Percentiles rank a stretch among this genome's conserved stretches.
Evolutionary conservation across 1,139 yeast genomes (phyloP).

Genomic region (Yamadazyma pseudoaaseri): DNA sequence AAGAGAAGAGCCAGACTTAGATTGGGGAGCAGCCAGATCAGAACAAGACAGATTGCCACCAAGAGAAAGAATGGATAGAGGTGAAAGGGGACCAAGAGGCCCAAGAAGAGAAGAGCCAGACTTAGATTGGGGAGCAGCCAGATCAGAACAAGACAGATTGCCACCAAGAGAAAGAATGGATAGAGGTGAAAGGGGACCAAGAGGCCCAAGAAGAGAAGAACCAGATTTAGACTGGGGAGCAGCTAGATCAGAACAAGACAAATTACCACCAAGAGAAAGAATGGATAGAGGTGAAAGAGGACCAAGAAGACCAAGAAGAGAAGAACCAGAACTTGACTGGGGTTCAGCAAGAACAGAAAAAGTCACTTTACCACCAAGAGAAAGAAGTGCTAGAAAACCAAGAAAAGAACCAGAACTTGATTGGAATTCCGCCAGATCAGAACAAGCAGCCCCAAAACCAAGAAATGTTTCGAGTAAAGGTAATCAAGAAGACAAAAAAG

Average conservation of each 20-base stretch:
- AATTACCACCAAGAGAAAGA: conserved; percentile 42
- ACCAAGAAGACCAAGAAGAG: conserved; percentile 41
- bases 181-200: conserved; percentile 23
- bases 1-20: conserved; percentile 53
- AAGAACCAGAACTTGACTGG: conserved; percentile 60
- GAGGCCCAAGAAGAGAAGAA: conserved; percentile 43
- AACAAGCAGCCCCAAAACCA: conserved; percentile 34
- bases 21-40: conserved; percentile 50
- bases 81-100: conserved; percentile 18
- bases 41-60: conserved; percentile 33
- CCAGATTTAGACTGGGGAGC: conserved; percentile 62
- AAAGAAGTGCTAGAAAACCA: conserved; percentile 30
- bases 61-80: conserved; percentile 30
- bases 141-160: conserved; percentile 26
- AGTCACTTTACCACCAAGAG: conserved; percentile 27
- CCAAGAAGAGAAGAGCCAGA: conserved; percentile 48
- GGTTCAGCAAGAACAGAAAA: conserved; percentile 33
- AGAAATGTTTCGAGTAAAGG: conserved; percentile 46
- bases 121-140: conserved; percentile 55
- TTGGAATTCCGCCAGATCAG: conserved; percentile 56
- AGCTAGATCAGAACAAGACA: conserved; percentile 38
- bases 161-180: conserved; percentile 37
- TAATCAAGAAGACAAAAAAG: conserved; percentile 9
- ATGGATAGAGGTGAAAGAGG: conserved; percentile 39
- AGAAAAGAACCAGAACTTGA: conserved; percentile 54